Percentiles rank a stretch among this genome's conserved stretches.
phyloP scores from a whole-genome alignment of 305 asterid genomes.

The Vinca major region DNA sequence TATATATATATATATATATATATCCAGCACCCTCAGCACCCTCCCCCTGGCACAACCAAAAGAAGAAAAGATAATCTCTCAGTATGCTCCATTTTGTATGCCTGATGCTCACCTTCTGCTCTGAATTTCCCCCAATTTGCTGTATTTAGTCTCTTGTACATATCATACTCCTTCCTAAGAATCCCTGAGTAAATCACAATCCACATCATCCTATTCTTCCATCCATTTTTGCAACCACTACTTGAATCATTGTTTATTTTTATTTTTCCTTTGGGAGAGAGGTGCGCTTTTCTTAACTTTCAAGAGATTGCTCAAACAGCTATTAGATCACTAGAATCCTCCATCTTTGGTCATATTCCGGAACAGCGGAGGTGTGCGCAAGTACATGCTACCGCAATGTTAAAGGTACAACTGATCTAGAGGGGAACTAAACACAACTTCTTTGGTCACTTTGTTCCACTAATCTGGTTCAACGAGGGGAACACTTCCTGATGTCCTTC shows the following conservation, averaged over 20 bases:
- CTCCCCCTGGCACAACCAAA: not conserved
- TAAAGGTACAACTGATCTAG: not conserved
- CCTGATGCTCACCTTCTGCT: not conserved
- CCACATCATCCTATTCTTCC: not conserved
- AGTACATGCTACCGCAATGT: not conserved
- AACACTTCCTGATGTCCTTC: not conserved
- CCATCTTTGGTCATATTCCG: not conserved
- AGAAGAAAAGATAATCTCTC: too few species aligned
- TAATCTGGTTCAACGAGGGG: not conserved
- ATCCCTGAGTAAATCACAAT: too few species aligned
- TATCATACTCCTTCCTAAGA: not conserved
- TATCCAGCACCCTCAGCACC: not conserved
- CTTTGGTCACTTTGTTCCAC: not conserved
- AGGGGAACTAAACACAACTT: not conserved
- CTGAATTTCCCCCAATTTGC: not conserved
- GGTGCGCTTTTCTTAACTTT: not conserved
- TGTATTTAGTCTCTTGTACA: not conserved
- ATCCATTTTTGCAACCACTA: not conserved
- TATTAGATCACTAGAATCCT: not conserved
- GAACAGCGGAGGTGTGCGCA: not conserved
- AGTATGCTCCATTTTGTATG: not conserved
- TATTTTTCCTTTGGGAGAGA: too few species aligned
- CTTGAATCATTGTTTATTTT: too few species aligned
- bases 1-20: too few species aligned
- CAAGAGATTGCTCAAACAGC: not conserved